phyloP scores from a whole-genome alignment of 2,329 filamentous ascomycete species.

The Penicillium sp. region DNA sequence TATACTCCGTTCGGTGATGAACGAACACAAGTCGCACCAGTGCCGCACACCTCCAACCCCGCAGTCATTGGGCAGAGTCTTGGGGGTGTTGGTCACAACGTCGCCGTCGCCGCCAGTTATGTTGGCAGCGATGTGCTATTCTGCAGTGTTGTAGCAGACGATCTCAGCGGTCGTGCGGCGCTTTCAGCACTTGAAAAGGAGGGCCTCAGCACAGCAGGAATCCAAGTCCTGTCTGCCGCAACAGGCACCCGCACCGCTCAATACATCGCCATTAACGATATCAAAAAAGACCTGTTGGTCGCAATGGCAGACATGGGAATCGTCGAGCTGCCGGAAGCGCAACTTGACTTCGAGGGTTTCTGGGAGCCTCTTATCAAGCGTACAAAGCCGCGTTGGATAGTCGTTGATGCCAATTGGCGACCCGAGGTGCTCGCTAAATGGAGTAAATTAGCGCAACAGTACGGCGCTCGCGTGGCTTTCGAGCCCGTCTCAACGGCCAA shows the following conservation, averaged over 20 bases:
- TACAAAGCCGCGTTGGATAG: conserved; percentile 70
- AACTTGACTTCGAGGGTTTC: conserved; percentile 49
- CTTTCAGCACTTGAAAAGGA: conserved; percentile 63
- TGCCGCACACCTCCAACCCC: conserved; percentile 80
- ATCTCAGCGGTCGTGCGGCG: conserved; percentile 73
- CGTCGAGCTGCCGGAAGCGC: conserved; percentile 54
- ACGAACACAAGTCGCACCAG: conserved; percentile 33
- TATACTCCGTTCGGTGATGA: conserved; percentile 55
- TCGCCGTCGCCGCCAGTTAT: conserved; percentile 78
- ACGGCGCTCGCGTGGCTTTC: conserved; percentile 67
- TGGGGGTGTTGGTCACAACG: conserved; percentile 90
- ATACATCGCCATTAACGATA: conserved; percentile 87
- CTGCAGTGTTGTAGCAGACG: conserved; percentile 79
- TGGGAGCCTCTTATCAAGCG: conserved; percentile 63
- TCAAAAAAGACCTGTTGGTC: conserved; percentile 77
- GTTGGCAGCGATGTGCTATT: conserved; percentile 68
- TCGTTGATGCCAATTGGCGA: conserved; percentile 87
- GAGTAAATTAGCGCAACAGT: conserved; percentile 61
- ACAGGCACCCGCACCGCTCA: conserved; percentile 73
- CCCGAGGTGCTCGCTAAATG: conserved; percentile 66
- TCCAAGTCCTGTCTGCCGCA: conserved; percentile 58
- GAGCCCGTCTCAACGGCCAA: conserved; percentile 89
- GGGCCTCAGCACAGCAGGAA: conserved; percentile 63
- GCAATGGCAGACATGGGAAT: conserved; percentile 97
- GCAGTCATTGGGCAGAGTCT: conserved; percentile 77